phyloP scores from a whole-genome alignment of 2,329 filamentous ascomycete species.

The Furcasterigmium furcatum region DNA sequence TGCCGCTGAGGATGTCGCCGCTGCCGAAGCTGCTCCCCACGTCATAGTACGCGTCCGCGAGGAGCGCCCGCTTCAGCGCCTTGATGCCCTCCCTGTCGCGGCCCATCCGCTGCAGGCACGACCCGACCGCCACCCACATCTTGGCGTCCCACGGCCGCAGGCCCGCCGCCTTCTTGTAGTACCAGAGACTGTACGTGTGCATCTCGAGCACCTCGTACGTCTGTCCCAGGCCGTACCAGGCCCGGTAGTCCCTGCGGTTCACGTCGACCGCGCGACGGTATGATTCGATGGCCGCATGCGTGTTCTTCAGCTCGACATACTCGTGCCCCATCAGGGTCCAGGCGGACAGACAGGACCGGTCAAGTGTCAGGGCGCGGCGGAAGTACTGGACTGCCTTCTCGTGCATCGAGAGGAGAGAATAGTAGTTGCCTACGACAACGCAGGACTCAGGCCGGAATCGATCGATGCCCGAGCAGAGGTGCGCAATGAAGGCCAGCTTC shows the following conservation, averaged over 20 bases:
- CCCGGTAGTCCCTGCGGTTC: conserved; percentile 92
- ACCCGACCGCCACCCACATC: conserved; percentile 97
- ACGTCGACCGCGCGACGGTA: conserved; percentile 94
- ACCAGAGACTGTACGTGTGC: conserved; percentile 96
- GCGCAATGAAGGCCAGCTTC: conserved; percentile 88
- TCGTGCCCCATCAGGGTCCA: conserved; percentile 99
- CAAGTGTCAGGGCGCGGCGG: conserved; percentile 83
- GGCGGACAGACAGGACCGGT: conserved; percentile 85
- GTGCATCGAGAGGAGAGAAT: conserved; percentile 88
- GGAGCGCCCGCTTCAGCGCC: conserved; percentile 85
- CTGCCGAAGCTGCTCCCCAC: conserved; percentile 52
- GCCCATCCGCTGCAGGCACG: conserved; percentile 86
- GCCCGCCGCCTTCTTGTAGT: conserved; percentile 93
- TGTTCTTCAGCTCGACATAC: conserved; percentile 98
- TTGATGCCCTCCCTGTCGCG: conserved; percentile 89
- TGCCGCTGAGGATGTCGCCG: conserved; percentile 41
- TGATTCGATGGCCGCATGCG: conserved; percentile 94
- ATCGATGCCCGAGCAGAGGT: conserved; percentile 86
- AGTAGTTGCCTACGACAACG: conserved; percentile 96
- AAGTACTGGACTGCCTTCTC: conserved; percentile 99
- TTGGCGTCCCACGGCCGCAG: conserved; percentile 95
- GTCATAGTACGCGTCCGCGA: conserved; percentile 85
- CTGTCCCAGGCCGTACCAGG: conserved; percentile 96
- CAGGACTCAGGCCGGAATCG: conserved; percentile 97
- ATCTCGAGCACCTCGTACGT: conserved; percentile 98